Conservation (phyloP, 2,329 filamentous ascomycete genomes). For the Sclerotinia subarctica region DNA sequence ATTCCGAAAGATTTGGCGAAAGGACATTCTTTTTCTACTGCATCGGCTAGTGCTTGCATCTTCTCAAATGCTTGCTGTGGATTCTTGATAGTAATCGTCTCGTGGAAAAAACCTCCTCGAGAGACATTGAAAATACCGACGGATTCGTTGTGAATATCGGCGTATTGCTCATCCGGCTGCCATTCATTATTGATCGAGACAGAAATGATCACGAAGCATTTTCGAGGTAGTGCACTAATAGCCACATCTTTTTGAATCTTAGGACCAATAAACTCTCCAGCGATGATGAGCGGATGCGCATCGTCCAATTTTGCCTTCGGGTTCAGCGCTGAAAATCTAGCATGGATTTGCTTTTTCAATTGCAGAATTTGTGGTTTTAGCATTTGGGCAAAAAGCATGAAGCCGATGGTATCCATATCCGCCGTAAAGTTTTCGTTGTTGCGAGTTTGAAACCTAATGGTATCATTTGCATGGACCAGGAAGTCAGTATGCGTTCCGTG, state of each 20-base stretch:
- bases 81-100: slow-evolving; percentile 17
- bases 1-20: slow-evolving; percentile 29
- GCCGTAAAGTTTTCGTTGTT: slow-evolving; percentile 19
- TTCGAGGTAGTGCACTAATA: slow-evolving; percentile 20
- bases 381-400: background rate
- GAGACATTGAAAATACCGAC: slow-evolving; percentile 29
- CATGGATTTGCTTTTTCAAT: slow-evolving; percentile 17
- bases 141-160: slow-evolving; percentile 25
- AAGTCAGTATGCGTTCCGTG: slow-evolving; percentile 33
- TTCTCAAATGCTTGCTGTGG: slow-evolving; percentile 3
- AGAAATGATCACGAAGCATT: slow-evolving; percentile 31
- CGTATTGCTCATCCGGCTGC: slow-evolving; percentile 26
- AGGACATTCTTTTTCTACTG: slow-evolving; percentile 31
- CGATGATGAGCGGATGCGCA: slow-evolving; percentile 29
- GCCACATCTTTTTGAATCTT: slow-evolving; percentile 28
- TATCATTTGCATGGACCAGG: slow-evolving; percentile 24
- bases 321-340: slow-evolving; percentile 23
- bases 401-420: background rate
- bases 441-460: slow-evolving; percentile 27
- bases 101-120: slow-evolving; percentile 26
- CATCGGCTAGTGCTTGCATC: slow-evolving; percentile 23
- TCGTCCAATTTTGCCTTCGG: slow-evolving; percentile 7
- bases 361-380: slow-evolving; percentile 16
- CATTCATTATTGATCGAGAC: slow-evolving; percentile 28
- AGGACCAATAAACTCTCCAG: slow-evolving; percentile 32